A percentile compares a stretch with the other conserved stretches of the same genome.
phyloP scores from a whole-genome alignment of 768 basidiomycete species.

The Omphalotus guepiniiformis region DNA sequence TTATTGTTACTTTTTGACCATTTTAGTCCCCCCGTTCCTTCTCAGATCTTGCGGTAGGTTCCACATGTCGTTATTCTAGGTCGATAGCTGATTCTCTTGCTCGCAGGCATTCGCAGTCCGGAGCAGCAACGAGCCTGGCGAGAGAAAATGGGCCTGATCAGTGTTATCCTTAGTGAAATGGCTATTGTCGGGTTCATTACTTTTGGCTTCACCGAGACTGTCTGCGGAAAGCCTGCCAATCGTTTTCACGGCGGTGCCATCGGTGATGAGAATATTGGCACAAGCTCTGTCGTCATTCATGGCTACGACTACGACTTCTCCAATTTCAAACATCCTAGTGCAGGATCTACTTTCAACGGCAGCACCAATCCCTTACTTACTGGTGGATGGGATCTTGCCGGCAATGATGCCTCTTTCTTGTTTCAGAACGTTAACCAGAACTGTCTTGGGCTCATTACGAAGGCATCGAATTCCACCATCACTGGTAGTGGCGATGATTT shows the following conservation, averaged over 20 bases:
- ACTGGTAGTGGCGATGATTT: slow-evolving; percentile 52
- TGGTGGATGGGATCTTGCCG: slow-evolving; percentile 70
- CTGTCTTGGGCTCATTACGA: slow-evolving; percentile 74
- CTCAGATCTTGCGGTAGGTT: slow-evolving; percentile 74
- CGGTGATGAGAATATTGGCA: slow-evolving; percentile 64
- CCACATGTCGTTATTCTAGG: slow-evolving; percentile 1
- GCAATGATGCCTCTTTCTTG: slow-evolving; percentile 90
- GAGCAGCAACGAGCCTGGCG: slow-evolving; percentile 97
- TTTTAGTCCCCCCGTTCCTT: slow-evolving; percentile 74
- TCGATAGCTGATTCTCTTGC: background rate
- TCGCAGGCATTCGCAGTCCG: slow-evolving; percentile 76
- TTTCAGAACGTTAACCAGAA: slow-evolving; percentile 91
- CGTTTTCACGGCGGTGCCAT: slow-evolving; percentile 80
- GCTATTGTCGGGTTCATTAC: slow-evolving; percentile 95
- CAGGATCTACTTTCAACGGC: slow-evolving; percentile 67
- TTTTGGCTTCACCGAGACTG: slow-evolving; percentile 93
- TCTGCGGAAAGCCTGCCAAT: slow-evolving; percentile 85
- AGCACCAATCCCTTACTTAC: slow-evolving; percentile 78
- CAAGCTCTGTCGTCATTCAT: slow-evolving; percentile 86
- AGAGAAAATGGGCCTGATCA: slow-evolving; percentile 93
- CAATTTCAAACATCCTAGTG: slow-evolving; percentile 78
- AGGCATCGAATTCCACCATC: slow-evolving; percentile 68
- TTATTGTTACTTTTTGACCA: slow-evolving; percentile 85
- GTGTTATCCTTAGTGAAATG: slow-evolving; percentile 80
- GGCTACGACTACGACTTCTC: slow-evolving; percentile 93